phyloP scores from a whole-genome alignment of 2,329 filamentous ascomycete species.

The Hypoxylon sp. region DNA sequence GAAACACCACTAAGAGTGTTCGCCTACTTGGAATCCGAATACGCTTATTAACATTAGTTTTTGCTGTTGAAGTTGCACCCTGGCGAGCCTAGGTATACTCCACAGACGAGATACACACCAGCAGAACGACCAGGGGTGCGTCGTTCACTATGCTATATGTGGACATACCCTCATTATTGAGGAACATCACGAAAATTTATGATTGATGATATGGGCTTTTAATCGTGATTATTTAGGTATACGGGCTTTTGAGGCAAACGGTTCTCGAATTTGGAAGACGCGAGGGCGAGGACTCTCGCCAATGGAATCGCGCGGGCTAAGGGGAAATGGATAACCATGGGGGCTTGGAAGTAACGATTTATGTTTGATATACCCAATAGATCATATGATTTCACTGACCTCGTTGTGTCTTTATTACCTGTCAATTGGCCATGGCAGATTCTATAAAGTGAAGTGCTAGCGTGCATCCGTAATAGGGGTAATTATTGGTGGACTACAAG shows the following conservation, averaged over 20 bases:
- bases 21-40: neutral
- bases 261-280: neutral
- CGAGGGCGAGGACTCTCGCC: neutral
- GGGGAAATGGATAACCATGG: neutral
- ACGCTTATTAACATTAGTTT: neutral
- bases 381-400: neutral
- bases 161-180: neutral
- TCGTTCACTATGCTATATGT: neutral
- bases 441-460: neutral
- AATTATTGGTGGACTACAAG: neutral
- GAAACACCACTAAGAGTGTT: neutral
- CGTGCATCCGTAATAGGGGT: neutral
- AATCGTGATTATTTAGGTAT: neutral
- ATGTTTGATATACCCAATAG: slow-evolving; percentile 27
- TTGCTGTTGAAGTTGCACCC: no score
- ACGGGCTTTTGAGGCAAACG: neutral
- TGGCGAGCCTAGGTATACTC: neutral
- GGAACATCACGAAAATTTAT: neutral
- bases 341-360: slow-evolving; percentile 9
- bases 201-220: neutral
- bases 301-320: neutral
- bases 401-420: neutral
- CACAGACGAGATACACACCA: neutral
- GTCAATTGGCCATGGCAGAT: neutral
- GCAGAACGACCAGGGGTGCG: no score